Conservation (phyloP, 2,329 filamentous ascomycete genomes). For the Neospermospora avenae region DNA sequence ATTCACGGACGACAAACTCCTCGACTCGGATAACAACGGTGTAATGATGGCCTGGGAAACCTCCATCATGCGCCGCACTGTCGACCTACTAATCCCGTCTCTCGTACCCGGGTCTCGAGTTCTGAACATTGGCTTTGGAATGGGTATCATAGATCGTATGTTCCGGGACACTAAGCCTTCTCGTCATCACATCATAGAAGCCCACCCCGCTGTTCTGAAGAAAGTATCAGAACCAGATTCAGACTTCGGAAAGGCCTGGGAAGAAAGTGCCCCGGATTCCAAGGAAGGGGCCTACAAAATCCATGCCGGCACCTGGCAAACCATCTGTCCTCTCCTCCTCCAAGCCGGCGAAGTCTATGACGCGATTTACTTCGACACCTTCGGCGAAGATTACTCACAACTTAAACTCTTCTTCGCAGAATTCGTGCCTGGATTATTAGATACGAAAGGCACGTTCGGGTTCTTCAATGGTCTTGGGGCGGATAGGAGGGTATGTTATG, state of each 20-base stretch:
- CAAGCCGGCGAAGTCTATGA: conserved; percentile 70
- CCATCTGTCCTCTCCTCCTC: conserved; percentile 67
- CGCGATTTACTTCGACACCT: conserved; percentile 96
- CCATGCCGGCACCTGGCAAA: conserved; percentile 76
- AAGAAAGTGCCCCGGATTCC: conserved; percentile 43
- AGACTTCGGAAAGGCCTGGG: conserved; percentile 55
- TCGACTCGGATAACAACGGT: conserved; percentile 74
- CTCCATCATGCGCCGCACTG: conserved; percentile 77
- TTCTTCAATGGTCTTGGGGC: conserved; percentile 92
- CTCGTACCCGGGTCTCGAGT: conserved; percentile 58
- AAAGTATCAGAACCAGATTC: conserved; percentile 45
- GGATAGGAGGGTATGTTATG: conserved; percentile 88
- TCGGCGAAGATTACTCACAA: conserved; percentile 88
- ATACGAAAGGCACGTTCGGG: conserved; percentile 70
- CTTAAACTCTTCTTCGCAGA: conserved; percentile 86
- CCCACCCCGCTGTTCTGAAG: conserved; percentile 72
- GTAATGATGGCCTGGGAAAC: conserved; percentile 96
- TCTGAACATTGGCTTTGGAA: conserved; percentile 85
- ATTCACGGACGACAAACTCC: conserved; percentile 62
- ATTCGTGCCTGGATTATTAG: conserved; percentile 75
- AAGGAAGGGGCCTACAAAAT: conserved; percentile 63
- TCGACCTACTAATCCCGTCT: conserved; percentile 60
- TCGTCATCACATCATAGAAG: conserved; percentile 81
- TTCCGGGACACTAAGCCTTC: conserved; percentile 66
- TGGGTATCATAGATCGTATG: conserved; percentile 82